Evolutionary conservation across 306 rosid genomes (phyloP), one percentile per base, ranked within the genome.

Genomic region (Begonia peltatifolia): DNA sequence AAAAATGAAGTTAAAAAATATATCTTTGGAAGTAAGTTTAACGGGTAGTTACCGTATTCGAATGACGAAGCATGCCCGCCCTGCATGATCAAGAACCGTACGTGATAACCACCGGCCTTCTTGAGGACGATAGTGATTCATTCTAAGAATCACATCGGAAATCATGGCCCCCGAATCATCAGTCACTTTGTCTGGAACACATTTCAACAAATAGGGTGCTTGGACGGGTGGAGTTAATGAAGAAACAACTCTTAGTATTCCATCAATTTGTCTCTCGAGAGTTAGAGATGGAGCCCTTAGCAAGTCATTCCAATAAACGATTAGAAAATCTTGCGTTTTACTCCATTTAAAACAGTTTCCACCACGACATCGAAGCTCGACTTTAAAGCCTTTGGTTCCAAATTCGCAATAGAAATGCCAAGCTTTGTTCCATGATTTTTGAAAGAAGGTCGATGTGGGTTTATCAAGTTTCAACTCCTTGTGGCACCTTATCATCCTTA

Each of bases 71-170:
- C 95, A 89, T 76, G 82, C 97, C 62, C 95, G 80, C 63, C 97
- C 90, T 20, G 85, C 82, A 71, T 89, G 95, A 69, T 89, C 97
- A 62, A 89, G 95, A 57, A 83, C 97, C 1, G 95, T 82, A 54
- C 87, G 90, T 56, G 95, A 82, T 67, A 89, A 60, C 97, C 97
- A 85, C 65, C 94, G 83, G 14, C 97, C 97, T 80, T 89, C 95
- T 73, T 89, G 95, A n/a, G 97, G 94, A 55, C 25, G 94, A 70
- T 82, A 82, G 47, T 70, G 75, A 65, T 80, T 89, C 90, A 89
- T 71, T 57, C 67, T 80, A 23, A 89, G 80, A 81, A 85, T 78
- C 63, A 83, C 80, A 59, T 82, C 94, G 0, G 95, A 89, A 62
- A 89, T 71, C 95, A 82, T 89, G 11, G 84, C 89, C 52, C 95